phyloP scores from a whole-genome alignment of 2,329 filamentous ascomycete genomes.

The Colletotrichum caudatum region DNA sequence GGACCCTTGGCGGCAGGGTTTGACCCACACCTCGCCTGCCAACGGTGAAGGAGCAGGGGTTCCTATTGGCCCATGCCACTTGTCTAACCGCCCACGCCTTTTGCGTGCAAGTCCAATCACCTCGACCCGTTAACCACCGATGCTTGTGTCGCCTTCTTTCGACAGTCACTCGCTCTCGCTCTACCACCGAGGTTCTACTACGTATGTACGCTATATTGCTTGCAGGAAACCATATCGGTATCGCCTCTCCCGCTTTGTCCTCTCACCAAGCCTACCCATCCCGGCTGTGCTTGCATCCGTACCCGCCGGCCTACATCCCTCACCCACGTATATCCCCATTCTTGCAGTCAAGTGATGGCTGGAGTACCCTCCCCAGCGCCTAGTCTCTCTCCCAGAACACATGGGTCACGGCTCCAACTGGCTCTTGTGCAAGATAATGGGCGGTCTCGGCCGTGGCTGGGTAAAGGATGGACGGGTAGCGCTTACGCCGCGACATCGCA shows the following conservation, averaged over 20 bases:
- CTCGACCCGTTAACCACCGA: constrained; percentile 34
- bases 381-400: constrained; percentile 17
- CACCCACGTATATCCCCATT: constrained; percentile 36
- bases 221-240: constrained; percentile 29
- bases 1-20: constrained; percentile 34
- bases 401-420: constrained; percentile 44
- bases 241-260: constrained; percentile 3
- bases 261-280: neutral
- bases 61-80: constrained; percentile 50
- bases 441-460: constrained; percentile 52
- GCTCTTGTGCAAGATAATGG: constrained; percentile 44
- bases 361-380: constrained; percentile 8
- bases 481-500: constrained; percentile 11
- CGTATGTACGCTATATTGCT: constrained; percentile 15
- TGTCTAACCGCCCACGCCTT: constrained; percentile 55
- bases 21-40: constrained; percentile 36
- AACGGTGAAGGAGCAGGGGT: constrained; percentile 45
- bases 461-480: constrained; percentile 23
- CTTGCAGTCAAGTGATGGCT: constrained; percentile 35
- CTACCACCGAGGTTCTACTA: neutral
- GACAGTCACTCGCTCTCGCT: constrained; percentile 41
- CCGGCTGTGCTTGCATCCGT: constrained; percentile 29
- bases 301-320: constrained; percentile 36
- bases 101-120: constrained; percentile 47
- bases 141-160: constrained; percentile 8